Evolutionary conservation across 1,284 basidiomycete species (phyloP).

Genomic region (Ustilago crameri): DNA sequence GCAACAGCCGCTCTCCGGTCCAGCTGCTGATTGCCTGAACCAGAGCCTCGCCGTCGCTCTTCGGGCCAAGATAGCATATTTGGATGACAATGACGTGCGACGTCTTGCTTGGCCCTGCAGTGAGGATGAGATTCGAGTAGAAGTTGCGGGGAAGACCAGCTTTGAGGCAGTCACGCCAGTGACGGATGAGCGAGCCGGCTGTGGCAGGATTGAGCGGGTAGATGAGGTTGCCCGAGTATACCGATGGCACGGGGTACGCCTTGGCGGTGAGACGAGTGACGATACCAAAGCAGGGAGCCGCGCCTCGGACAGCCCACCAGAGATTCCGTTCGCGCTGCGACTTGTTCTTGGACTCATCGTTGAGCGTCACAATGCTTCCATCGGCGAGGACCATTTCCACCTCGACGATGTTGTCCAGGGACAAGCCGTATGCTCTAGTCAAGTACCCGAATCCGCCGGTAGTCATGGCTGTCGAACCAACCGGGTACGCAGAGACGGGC

Average conservation of each 20-base stretch:
- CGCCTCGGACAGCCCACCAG: constrained; percentile 90
- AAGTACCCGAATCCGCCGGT: constrained; percentile 90
- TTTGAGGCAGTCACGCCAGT: constrained; percentile 91
- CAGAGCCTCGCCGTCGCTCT: constrained; percentile 79
- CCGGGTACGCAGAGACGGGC: constrained; percentile 70
- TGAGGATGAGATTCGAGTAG: constrained; percentile 87
- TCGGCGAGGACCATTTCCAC: constrained; percentile 65
- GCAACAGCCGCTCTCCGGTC: constrained; percentile 77
- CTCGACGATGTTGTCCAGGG: constrained; percentile 59
- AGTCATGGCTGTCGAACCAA: constrained; percentile 82
- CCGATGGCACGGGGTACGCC: constrained; percentile 86
- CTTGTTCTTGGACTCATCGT: constrained; percentile 47
- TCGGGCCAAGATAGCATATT: constrained; percentile 82
- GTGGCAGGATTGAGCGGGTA: constrained; percentile 86
- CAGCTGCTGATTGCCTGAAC: constrained; percentile 84
- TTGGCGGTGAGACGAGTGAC: constrained; percentile 85
- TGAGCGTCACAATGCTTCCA: constrained; percentile 56
- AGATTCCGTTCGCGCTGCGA: constrained; percentile 70
- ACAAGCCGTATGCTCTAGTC: constrained; percentile 80
- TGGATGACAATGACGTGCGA: constrained; percentile 80
- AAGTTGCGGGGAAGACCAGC: constrained; percentile 77
- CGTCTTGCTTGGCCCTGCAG: constrained; percentile 75
- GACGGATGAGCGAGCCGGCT: constrained; percentile 84
- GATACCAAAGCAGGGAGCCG: constrained; percentile 83
- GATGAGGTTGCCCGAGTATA: constrained; percentile 88